phyloP scores from a whole-genome alignment of 176 grass and related monocot species.

The Miscanthus lutarioriparius region DNA sequence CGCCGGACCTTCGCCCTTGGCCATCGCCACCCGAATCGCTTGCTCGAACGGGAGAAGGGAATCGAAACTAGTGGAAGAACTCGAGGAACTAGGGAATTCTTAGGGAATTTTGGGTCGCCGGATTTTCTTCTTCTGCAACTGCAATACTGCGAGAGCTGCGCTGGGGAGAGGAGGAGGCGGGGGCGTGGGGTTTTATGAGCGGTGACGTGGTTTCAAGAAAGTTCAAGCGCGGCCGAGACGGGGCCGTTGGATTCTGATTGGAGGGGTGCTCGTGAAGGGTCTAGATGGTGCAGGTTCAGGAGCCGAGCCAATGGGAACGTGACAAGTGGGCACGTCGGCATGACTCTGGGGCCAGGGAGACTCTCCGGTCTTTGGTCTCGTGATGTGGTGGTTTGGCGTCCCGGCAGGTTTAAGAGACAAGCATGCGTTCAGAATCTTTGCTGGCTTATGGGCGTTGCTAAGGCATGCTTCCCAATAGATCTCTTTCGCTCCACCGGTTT shows the following conservation, averaged over 20 bases:
- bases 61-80: not conserved
- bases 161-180: no score
- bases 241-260: slow-evolving; percentile 29
- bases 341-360: no score
- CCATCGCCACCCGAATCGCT: slow-evolving; percentile 31
- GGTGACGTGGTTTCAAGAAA: slow-evolving; percentile 39
- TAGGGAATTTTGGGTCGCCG: not conserved
- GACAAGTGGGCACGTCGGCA: not conserved
- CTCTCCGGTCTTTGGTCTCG: no score
- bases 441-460: no score
- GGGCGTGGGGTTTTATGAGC: slow-evolving; percentile 15
- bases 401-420: no score
- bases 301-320: not conserved
- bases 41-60: not conserved
- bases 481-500: no score
- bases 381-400: no score
- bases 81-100: not conserved
- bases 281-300: not conserved
- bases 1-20: slow-evolving; percentile 61
- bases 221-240: slow-evolving; percentile 24
- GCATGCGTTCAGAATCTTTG: no score
- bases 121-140: not conserved
- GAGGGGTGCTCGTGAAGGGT: slow-evolving; percentile 43
- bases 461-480: no score
- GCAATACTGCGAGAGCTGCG: no score